These are phyloP conservation scores for Terana coerulea DNA, from an alignment of 768 basidiomycete species.

Conservation along the genomic window DNA sequence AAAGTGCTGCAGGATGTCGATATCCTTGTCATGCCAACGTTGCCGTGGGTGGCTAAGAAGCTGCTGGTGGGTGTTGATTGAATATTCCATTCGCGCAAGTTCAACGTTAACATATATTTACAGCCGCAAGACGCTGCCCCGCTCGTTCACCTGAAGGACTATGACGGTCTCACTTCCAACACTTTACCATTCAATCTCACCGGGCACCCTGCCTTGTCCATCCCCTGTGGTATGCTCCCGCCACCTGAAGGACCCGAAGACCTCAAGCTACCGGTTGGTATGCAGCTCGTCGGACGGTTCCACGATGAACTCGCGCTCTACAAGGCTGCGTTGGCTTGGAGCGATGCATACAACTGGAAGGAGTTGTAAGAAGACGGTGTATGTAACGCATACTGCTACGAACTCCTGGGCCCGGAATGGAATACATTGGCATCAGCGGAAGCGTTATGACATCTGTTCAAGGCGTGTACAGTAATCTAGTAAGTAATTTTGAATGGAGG, in stretches of 20 bases:
- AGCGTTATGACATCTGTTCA: too few relatives aligned
- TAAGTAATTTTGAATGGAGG: too few relatives aligned
- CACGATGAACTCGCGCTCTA: conserved; percentile 21
- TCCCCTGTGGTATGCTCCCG: conserved; percentile 38
- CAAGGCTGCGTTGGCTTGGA: conserved; percentile 23
- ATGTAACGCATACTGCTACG: too few relatives aligned
- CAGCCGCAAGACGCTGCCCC: conserved; percentile 25
- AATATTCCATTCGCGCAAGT: neutral
- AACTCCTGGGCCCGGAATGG: too few relatives aligned
- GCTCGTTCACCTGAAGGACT: conserved; percentile 18
- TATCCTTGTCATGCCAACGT: conserved; percentile 35
- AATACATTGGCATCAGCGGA: too few relatives aligned
- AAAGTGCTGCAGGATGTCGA: conserved; percentile 25
- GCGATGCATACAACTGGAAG: conserved; percentile 20
- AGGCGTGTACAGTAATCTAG: too few relatives aligned
- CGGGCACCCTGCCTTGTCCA: conserved; percentile 40
- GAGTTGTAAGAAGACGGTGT: conserved; percentile 11
- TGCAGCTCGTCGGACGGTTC: conserved; percentile 38
- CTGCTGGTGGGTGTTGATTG: conserved; percentile 5
- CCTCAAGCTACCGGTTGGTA: conserved; percentile 37
- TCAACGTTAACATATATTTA: neutral
- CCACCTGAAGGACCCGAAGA: conserved; percentile 32
- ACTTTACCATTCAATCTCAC: conserved; percentile 28
- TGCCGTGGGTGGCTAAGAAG: conserved; percentile 30
- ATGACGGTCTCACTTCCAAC: conserved; percentile 17